phyloP scores from a whole-genome alignment of 306 rosid species.

The Dalbergia oliveri region DNA sequence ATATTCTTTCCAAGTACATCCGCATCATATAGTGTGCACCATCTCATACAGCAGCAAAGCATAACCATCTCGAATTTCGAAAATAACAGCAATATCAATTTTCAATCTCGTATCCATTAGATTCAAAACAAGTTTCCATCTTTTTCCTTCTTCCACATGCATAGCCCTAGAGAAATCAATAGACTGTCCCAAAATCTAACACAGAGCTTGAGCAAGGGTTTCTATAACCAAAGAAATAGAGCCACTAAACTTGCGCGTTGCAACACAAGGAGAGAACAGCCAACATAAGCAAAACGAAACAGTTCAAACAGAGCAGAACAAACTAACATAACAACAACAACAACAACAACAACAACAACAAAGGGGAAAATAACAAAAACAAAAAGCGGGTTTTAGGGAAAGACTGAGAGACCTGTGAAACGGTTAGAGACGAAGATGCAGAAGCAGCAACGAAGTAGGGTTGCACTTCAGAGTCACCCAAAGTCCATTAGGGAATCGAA shows the following conservation, averaged over 20 bases:
- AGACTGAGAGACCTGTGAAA: constrained; percentile 52
- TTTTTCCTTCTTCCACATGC: background rate
- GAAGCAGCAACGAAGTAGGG: constrained; percentile 8
- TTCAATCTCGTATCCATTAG: constrained; percentile 18
- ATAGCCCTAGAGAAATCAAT: background rate
- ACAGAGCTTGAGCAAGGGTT: background rate
- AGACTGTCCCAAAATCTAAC: constrained; percentile 32
- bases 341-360: background rate
- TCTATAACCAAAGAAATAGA: constrained; percentile 16
- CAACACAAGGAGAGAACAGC: constrained; percentile 1
- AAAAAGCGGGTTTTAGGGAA: constrained; percentile 7
- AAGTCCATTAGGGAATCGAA: constrained; percentile 17
- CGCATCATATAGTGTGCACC: background rate
- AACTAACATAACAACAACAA: background rate
- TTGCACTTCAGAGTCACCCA: constrained; percentile 41
- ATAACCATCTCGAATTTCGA: constrained; percentile 14
- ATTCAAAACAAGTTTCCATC: constrained; percentile 12
- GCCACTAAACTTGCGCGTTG: constrained; percentile 7
- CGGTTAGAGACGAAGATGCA: constrained; percentile 35
- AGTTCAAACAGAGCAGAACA: constrained; percentile 1
- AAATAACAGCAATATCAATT: background rate
- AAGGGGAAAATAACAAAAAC: background rate
- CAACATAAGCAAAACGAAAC: constrained; percentile 25
- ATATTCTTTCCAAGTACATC: constrained; percentile 20
- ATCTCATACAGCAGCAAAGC: constrained; percentile 19